Evolutionary conservation across 208 protist genomes (phyloP).

Genomic region (Wallacemonas sp.): DNA sequence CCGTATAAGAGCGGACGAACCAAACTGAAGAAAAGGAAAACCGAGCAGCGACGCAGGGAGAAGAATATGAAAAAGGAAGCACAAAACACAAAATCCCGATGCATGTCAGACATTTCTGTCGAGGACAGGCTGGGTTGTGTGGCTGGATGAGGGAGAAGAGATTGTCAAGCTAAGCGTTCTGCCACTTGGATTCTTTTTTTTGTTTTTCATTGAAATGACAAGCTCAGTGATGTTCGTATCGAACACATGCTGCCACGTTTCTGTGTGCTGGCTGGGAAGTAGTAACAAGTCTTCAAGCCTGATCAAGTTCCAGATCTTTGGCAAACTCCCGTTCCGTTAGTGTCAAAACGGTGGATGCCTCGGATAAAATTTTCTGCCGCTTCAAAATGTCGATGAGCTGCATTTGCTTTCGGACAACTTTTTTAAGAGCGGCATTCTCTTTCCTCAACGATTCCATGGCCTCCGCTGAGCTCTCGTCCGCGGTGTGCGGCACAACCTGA

Average conservation of each 20-base stretch:
- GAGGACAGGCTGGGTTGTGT: too few relatives aligned
- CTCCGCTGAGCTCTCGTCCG: slow-evolving; percentile 12
- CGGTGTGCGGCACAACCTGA: too few relatives aligned
- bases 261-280: too few relatives aligned
- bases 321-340: slow-evolving; percentile 88
- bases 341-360: slow-evolving; percentile 70
- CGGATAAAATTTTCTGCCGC: slow-evolving; percentile 91
- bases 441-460: slow-evolving; percentile 36
- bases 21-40: neutral
- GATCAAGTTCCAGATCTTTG: slow-evolving; percentile 45
- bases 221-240: neutral
- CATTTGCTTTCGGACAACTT: slow-evolving; percentile 85
- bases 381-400: slow-evolving; percentile 93
- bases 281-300: slow-evolving; percentile 9
- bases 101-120: neutral
- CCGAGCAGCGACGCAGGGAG: too few relatives aligned
- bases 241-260: too few relatives aligned
- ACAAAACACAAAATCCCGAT: neutral
- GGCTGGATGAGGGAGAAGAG: too few relatives aligned
- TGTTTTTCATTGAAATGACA: neutral
- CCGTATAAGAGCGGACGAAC: neutral
- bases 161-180: too few relatives aligned
- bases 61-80: neutral
- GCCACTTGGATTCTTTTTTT: neutral
- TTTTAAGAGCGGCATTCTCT: slow-evolving; percentile 80